Conservation (phyloP, 306 rosid species). For the Trifolium repens region DNA sequence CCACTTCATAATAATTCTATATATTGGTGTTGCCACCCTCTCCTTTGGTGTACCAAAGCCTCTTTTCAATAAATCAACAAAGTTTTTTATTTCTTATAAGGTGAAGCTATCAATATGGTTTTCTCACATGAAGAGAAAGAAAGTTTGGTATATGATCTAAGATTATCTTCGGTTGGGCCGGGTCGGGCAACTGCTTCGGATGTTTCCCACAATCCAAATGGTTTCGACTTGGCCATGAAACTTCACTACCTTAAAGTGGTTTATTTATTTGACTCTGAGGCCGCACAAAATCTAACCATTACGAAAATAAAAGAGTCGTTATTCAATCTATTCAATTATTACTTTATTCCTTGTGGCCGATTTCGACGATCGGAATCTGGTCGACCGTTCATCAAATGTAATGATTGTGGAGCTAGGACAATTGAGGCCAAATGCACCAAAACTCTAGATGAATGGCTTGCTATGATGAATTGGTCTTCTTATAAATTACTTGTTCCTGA, state of each 20-base stretch:
- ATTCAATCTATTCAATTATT: constrained; percentile 47
- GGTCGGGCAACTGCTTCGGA: constrained; percentile 45
- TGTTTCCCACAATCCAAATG: constrained; percentile 43
- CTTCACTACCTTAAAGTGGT: constrained; percentile 73
- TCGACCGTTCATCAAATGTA: constrained; percentile 75
- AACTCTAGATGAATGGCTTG: constrained; percentile 67
- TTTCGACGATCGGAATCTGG: constrained; percentile 69
- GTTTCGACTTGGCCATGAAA: constrained; percentile 81
- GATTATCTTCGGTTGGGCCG: constrained; percentile 76
- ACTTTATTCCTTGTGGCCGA: constrained; percentile 61
- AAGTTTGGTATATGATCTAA: constrained; percentile 50
- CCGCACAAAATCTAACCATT: constrained; percentile 38
- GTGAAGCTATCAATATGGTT: not conserved
- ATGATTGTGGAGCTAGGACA: constrained; percentile 80
- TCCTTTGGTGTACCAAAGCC: not conserved
- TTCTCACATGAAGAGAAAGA: constrained; percentile 11
- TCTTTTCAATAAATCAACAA: not conserved
- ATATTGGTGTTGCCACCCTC: not conserved
- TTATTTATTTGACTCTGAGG: constrained; percentile 59
- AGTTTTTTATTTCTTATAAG: not conserved
- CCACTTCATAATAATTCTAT: not conserved
- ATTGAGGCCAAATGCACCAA: constrained; percentile 63
- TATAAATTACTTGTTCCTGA: constrained; percentile 58
- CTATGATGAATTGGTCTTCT: constrained; percentile 48
- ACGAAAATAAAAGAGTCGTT: constrained; percentile 52